A percentile compares a stretch with the other conserved stretches of the same genome.
Evolutionary conservation across 768 basidiomycete genomes (phyloP).

Genomic region (Mrakia gelida): DNA sequence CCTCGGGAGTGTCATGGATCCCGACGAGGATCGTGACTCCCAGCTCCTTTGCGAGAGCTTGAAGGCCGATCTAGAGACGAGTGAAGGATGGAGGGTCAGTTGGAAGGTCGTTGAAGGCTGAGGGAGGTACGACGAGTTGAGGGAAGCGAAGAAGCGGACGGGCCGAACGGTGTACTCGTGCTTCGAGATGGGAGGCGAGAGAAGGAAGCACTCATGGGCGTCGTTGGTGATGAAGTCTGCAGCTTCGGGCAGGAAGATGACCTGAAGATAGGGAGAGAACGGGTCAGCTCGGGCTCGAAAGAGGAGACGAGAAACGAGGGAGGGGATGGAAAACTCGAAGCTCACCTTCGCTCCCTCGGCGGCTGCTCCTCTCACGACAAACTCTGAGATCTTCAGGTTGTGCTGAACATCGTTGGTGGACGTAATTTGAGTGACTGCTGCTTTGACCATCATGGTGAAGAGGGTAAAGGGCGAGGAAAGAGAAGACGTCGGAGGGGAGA

Average conservation of each 20-base stretch:
- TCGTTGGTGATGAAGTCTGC: constrained; percentile 35
- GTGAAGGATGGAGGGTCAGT: too few relatives aligned
- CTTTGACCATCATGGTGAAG: constrained; percentile 8
- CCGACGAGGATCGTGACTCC: constrained; percentile 37
- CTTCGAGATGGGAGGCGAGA: constrained; percentile 36
- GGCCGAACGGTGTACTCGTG: too few relatives aligned
- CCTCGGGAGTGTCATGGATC: constrained; percentile 40
- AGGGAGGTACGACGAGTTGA: neutral
- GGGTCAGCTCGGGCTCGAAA: too few relatives aligned
- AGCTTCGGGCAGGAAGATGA: constrained; percentile 36
- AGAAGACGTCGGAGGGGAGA: neutral
- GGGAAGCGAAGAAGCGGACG: neutral
- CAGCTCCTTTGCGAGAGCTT: constrained; percentile 38
- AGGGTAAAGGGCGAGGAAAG: neutral
- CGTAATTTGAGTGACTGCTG: constrained; percentile 36
- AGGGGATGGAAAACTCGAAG: too few relatives aligned
- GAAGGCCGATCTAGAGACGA: constrained; percentile 34
- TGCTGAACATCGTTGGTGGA: constrained; percentile 37
- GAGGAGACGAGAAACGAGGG: too few relatives aligned
- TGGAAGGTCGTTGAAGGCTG: too few relatives aligned
- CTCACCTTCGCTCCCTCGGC: constrained; percentile 38
- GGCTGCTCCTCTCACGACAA: constrained; percentile 37
- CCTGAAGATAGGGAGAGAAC: too few relatives aligned
- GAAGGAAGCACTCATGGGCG: constrained; percentile 34
- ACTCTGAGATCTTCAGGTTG: constrained; percentile 36